A percentile compares a stretch with the other conserved stretches of the same genome.
phyloP scores from a whole-genome alignment of 176 grass and related monocot species.

The Thalia dealbata region DNA sequence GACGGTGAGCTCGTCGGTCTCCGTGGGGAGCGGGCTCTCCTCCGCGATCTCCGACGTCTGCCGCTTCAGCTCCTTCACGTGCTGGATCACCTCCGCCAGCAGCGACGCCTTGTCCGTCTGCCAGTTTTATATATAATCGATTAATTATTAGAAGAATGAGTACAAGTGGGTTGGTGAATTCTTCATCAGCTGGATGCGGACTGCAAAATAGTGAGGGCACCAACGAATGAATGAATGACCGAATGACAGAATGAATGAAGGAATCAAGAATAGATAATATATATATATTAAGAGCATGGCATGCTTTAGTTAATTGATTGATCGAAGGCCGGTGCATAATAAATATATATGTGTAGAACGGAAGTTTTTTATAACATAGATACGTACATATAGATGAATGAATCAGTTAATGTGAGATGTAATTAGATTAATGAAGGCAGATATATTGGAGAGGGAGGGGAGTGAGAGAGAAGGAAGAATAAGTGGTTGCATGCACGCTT shows the following conservation, averaged over 20 bases:
- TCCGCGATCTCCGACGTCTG: conserved; percentile 90
- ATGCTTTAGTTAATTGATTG: no score
- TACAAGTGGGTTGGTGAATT: conserved; percentile 12
- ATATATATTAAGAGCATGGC: no score
- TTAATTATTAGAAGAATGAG: no score
- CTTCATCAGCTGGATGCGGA: not conserved
- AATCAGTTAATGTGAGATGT: no score
- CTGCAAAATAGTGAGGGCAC: conserved; percentile 1
- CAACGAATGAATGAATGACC: no score
- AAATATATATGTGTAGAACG: no score
- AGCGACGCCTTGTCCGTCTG: conserved; percentile 98
- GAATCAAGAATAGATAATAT: no score
- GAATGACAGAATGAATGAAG: no score
- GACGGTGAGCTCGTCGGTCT: conserved; percentile 88
- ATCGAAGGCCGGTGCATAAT: no score
- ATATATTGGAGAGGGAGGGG: conserved; percentile 11
- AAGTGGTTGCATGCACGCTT: conserved; percentile 58
- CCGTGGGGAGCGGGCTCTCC: conserved; percentile 69
- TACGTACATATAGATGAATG: no score
- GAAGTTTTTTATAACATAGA: no score
- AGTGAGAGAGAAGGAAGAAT: not conserved
- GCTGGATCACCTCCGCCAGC: conserved; percentile 94
- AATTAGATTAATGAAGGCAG: no score
- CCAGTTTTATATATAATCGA: conserved; percentile 20
- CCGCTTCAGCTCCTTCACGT: conserved; percentile 91